phyloP scores from a whole-genome alignment of 1,284 basidiomycete species.

The Fistulina hepatica region DNA sequence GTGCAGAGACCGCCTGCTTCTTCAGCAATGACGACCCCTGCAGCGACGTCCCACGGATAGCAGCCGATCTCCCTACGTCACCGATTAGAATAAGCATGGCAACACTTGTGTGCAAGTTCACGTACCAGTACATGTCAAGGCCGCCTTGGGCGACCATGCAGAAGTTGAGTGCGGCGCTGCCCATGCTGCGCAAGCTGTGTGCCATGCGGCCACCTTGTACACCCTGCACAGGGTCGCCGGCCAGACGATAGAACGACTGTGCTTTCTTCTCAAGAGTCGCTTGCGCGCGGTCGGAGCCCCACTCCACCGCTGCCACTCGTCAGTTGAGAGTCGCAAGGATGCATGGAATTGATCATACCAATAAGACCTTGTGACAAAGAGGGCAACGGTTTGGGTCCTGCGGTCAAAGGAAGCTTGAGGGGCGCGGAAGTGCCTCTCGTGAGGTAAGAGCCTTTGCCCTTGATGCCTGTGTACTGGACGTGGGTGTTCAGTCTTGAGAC shows the following conservation, averaged over 20 bases:
- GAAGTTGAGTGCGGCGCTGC: constrained; percentile 81
- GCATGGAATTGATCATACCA: constrained; percentile 26
- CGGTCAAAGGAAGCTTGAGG: constrained; percentile 61
- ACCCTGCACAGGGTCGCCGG: constrained; percentile 57
- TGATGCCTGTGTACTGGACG: constrained; percentile 64
- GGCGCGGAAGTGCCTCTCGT: constrained; percentile 39
- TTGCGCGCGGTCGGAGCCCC: constrained; percentile 74
- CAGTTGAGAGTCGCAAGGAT: constrained; percentile 4
- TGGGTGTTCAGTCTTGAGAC: background rate
- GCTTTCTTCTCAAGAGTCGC: constrained; percentile 57
- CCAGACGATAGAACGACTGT: constrained; percentile 63
- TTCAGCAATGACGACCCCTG: constrained; percentile 86
- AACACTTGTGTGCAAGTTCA: constrained; percentile 3
- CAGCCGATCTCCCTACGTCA: constrained; percentile 80
- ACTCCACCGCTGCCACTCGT: constrained; percentile 61
- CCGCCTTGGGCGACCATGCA: constrained; percentile 76
- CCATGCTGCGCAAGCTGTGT: constrained; percentile 76
- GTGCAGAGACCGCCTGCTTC: constrained; percentile 80
- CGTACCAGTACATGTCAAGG: constrained; percentile 75
- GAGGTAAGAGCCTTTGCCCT: constrained; percentile 74
- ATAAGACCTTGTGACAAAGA: constrained; percentile 77
- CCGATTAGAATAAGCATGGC: constrained; percentile 1
- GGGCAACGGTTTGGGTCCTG: constrained; percentile 54
- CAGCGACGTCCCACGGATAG: constrained; percentile 90
- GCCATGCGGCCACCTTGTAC: constrained; percentile 76